Evolutionary conservation across 1,284 basidiomycete species (phyloP), one percentile per base, ranked within the genome.

Genomic region (Fomitopsis schrenkii): DNA sequence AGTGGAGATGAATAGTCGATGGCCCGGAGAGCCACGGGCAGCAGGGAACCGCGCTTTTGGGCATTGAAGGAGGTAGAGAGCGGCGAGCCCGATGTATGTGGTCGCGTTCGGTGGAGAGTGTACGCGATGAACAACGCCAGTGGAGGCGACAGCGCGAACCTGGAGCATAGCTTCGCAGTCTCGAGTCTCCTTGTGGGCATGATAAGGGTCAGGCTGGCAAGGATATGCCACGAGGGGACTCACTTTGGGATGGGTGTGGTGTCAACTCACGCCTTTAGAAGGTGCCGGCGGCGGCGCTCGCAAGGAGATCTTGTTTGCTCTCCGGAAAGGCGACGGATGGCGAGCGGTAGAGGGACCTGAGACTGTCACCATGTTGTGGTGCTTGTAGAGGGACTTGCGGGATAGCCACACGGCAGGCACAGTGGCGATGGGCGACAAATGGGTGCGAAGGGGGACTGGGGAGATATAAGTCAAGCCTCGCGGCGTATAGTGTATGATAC

Each of bases 31-130:
- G 42, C 95, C 94, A 57, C 93, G 87, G 36, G 94, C 95, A 8
- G 93, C 93, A 19, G 95, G 95, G 76, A 96, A 97, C 33, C 93
- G 89, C 4, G 88, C 88, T 79, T 97, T 97, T 61, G 97, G 81
- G 7, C 94, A 86, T 67, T 93, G 90, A 0, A 97, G 79, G 4
- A 97, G 84, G 38, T 95, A 87, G 1, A 97, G 86, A 0, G 94
- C 88, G 2, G 93, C 91, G 68, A 93, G 46, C 96, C 94, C 0
- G 91, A 86, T 0, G 83, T 64, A 35, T 94, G 91, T 0, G 97
- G 81, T 36, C 95, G 89, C 0, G 94, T 97, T 35, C 95, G 86
- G 71, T 97, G 93, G 6, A 97, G 81, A 0, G 94, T 91, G 70
- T 97, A 97, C 0, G 94, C 95, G 67, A 95, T 90, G 73, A 95